A percentile compares a stretch with the other conserved stretches of the same genome.
These are phyloP conservation scores for Petunia axillaris DNA, from an alignment of 257 asterid genomes.

Conservation along the genomic window DNA sequence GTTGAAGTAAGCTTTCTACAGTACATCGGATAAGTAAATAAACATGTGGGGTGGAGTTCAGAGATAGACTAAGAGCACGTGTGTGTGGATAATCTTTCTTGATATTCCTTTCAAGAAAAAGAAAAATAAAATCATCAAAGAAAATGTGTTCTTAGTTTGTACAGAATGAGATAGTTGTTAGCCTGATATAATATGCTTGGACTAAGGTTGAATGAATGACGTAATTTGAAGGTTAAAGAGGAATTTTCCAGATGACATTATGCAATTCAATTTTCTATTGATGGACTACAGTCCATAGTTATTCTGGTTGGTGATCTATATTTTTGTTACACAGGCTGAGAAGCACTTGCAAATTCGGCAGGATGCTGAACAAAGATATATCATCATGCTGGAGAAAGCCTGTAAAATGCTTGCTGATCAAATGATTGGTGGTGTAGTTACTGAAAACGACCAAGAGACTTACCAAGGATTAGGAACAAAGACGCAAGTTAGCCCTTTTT, in stretches of 20 bases:
- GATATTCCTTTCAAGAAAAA: background rate
- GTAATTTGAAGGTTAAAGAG: slow-evolving; percentile 7
- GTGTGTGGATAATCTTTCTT: background rate
- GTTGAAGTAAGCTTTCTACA: slow-evolving; percentile 71
- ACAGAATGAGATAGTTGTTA: background rate
- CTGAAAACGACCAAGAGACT: slow-evolving; percentile 45
- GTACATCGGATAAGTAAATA: slow-evolving; percentile 4
- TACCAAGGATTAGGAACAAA: slow-evolving; percentile 44
- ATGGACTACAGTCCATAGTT: background rate
- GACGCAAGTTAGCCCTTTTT: slow-evolving; percentile 32
- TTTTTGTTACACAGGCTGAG: slow-evolving; percentile 58
- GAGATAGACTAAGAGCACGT: background rate
- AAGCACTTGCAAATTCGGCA: slow-evolving; percentile 82
- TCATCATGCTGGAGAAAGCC: slow-evolving; percentile 76
- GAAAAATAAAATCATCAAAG: background rate
- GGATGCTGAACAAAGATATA: slow-evolving; percentile 71
- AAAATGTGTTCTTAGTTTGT: background rate
- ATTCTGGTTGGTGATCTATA: slow-evolving; percentile 19
- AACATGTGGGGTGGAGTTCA: background rate
- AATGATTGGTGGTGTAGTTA: slow-evolving; percentile 55
- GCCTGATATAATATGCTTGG: background rate
- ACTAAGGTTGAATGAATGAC: background rate
- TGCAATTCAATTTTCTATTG: background rate
- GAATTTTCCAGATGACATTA: background rate
- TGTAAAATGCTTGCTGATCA: slow-evolving; percentile 83